Evolutionary conservation across 164 flowering plant genomes (phyloP), one percentile per base, ranked within the genome.

Genomic region (grape (Vitis vinifera)): DNA sequence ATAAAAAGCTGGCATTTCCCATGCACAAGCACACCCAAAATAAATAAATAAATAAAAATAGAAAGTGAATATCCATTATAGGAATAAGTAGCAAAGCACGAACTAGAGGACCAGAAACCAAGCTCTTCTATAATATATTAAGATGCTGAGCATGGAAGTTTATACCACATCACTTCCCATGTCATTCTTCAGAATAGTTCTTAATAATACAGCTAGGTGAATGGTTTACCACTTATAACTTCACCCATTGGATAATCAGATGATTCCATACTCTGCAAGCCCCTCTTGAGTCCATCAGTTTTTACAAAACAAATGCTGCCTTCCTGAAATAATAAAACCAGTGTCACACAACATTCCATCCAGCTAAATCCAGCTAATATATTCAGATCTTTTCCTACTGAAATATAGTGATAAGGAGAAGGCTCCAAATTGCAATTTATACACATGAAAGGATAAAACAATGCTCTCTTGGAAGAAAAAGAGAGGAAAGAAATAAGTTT

Each of bases 241-340:
- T 88, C 94, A 72, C 73, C 75, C 87, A 90, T 86, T 67, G 80
- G 85, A 79, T 80, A 89, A 74, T 91, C 94, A 68, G 86, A 77
- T 51, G 94, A 84, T 30, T 89, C 97, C 71, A 80, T 69, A 67
- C 81, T 81, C 64, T 85, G 94, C 75, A 84, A 78, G 55, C 89
- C 82, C 79, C 93, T 82, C 76, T 88, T 84, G 44, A 83, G 85
- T 53, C 87, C 89, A 70, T 91, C 95, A 67, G 69, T 71, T 77
- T 80, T 84, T 50, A 70, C 48, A 55, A 66, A 77, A 77, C 67
- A 72, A 51, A 51, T 55, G 12, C 61, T 71, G 57, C 63, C 78
- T 68, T 80, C 86, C 98, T 92, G 88, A 37, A 27, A 73, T 51
- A 57, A 10, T 19, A 16, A 8, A 50, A 63, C n/a, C 11, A 49